These are phyloP conservation scores for Uronychia setigera DNA, from an alignment of 73 alveolate species.

Conservation along the genomic window DNA sequence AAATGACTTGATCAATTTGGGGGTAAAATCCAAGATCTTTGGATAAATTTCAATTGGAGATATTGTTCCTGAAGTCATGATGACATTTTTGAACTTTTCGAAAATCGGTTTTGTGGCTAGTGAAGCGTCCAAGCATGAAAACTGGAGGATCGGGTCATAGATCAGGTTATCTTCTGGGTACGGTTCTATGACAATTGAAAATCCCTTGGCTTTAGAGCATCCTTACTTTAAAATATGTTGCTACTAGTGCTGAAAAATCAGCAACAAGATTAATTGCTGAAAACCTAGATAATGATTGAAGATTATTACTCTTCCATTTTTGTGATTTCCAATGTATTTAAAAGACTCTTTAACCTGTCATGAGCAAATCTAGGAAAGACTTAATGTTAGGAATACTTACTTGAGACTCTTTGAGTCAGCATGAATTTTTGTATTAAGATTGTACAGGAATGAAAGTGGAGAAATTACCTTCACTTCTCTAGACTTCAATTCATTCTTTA, in stretches of 20 bases:
- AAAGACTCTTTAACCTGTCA: constrained; percentile 66
- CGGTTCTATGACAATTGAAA: constrained; percentile 80
- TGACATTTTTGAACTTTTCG: constrained; percentile 70
- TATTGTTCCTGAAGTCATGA: constrained; percentile 84
- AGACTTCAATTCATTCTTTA: constrained; percentile 61
- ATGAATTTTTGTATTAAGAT: constrained; percentile 55
- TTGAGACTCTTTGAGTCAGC: constrained; percentile 71
- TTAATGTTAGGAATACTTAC: background rate
- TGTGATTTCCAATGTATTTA: constrained; percentile 76
- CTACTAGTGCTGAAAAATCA: constrained; percentile 76
- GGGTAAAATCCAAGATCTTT: constrained; percentile 71
- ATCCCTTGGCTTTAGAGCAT: constrained; percentile 38
- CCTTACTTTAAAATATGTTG: constrained; percentile 63
- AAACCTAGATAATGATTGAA: background rate
- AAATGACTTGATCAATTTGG: constrained; percentile 71
- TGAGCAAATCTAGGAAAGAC: constrained; percentile 55
- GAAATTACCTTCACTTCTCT: constrained; percentile 72
- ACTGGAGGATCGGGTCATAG: constrained; percentile 75
- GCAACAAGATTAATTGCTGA: constrained; percentile 65
- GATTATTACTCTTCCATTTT: constrained; percentile 64
- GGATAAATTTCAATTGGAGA: constrained; percentile 85
- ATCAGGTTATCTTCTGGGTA: constrained; percentile 78
- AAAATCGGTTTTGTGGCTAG: constrained; percentile 80
- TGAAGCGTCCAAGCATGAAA: constrained; percentile 83
- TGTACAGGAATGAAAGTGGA: constrained; percentile 67